A percentile compares a stretch with the other conserved stretches of the same genome.
These are phyloP conservation scores for Chaetoceros tenuissimus DNA, from an alignment of 108 stramenopile species.

Conservation along the genomic window DNA sequence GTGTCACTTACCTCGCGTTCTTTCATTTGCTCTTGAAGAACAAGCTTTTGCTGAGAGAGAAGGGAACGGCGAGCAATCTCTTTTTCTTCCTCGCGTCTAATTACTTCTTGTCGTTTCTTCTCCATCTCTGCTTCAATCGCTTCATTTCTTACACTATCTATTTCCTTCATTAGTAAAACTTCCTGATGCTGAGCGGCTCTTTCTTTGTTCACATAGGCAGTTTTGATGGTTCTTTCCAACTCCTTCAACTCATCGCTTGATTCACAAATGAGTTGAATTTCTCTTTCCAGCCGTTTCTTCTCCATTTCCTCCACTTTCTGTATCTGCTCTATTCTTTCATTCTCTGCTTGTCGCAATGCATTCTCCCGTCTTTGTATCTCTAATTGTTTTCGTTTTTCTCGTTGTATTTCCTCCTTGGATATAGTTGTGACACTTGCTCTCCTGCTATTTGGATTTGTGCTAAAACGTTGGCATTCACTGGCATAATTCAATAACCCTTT, in stretches of 20 bases:
- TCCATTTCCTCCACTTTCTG: constrained; percentile 35
- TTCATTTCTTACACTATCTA: constrained; percentile 41
- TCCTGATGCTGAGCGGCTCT: constrained; percentile 67
- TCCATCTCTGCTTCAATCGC: constrained; percentile 68
- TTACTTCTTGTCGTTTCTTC: constrained; percentile 31
- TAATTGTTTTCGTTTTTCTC: constrained; percentile 30
- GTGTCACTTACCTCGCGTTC: constrained; percentile 25
- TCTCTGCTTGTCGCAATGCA: constrained; percentile 23
- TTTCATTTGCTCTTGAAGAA: constrained; percentile 52
- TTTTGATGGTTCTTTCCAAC: constrained; percentile 45
- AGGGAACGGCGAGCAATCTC: constrained; percentile 22
- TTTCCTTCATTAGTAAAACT: constrained; percentile 26
- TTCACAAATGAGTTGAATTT: constrained; percentile 57
- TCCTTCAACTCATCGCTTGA: constrained; percentile 57
- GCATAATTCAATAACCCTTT: neutral
- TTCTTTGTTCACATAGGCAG: constrained; percentile 68
- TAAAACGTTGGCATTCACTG: neutral
- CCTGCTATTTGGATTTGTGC: neutral
- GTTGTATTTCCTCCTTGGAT: neutral
- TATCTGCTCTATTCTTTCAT: constrained; percentile 25
- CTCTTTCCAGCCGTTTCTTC: constrained; percentile 37
- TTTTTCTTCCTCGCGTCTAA: constrained; percentile 28
- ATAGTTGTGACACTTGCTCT: neutral
- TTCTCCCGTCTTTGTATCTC: constrained; percentile 24
- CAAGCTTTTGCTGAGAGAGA: constrained; percentile 35